These are phyloP conservation scores for Raddia distichophylla DNA, from an alignment of 176 grass and related monocot genomes.

Conservation along the genomic window DNA sequence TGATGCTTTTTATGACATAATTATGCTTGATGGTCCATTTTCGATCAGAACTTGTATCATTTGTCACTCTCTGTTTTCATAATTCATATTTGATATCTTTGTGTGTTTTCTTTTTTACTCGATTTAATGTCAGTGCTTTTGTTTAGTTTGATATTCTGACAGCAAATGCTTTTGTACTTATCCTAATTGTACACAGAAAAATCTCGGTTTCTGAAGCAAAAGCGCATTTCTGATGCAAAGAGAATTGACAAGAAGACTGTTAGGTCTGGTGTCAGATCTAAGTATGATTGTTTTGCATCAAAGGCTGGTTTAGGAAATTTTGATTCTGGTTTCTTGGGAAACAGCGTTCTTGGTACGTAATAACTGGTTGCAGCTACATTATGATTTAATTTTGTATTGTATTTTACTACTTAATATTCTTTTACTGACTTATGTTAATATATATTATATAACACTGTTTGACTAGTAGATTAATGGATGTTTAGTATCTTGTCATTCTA, in stretches of 20 bases:
- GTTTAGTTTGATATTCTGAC: conserved; percentile 48
- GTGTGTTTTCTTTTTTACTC: conserved; percentile 32
- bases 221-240: conserved; percentile 75
- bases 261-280: conserved; percentile 74
- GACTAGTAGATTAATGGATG: conserved; percentile 27
- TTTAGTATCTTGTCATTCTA: not conserved
- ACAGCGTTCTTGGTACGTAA: conserved; percentile 72
- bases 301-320: conserved; percentile 72
- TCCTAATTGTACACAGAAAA: conserved; percentile 66
- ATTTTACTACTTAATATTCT: conserved; percentile 31
- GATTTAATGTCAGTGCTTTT: conserved; percentile 28
- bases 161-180: conserved; percentile 41
- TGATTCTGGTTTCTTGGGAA: conserved; percentile 76
- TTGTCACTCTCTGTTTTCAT: not conserved
- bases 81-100: conserved; percentile 6
- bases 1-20: not conserved
- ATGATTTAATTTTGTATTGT: conserved; percentile 31
- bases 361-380: conserved; percentile 34
- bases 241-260: conserved; percentile 86
- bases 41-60: conserved; percentile 7
- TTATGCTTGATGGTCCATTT: conserved; percentile 21
- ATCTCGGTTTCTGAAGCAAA: conserved; percentile 76
- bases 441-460: not conserved
- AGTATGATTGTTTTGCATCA: conserved; percentile 79
- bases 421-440: conserved; percentile 31